Conservation (phyloP, 768 basidiomycete genomes). For the Collybiopsis luxurians region DNA sequence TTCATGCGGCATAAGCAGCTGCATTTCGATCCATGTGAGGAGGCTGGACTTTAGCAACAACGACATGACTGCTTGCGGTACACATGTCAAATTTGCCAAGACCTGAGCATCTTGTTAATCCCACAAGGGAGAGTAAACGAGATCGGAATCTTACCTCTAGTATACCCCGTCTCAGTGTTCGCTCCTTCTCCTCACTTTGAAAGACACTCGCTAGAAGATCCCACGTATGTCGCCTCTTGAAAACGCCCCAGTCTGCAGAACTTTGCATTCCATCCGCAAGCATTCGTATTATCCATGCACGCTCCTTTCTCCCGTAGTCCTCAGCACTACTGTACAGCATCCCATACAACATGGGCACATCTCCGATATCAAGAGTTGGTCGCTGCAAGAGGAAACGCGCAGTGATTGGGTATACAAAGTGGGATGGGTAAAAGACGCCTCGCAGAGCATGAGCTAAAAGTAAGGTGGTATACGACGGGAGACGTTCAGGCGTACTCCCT, state of each 20-base stretch:
- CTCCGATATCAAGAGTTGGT: slow-evolving; percentile 71
- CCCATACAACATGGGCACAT: slow-evolving; percentile 88
- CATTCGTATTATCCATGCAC: slow-evolving; percentile 86
- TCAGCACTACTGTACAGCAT: slow-evolving; percentile 75
- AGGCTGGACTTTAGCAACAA: slow-evolving; percentile 71
- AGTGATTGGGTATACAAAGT: slow-evolving; percentile 84
- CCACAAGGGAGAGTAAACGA: background rate
- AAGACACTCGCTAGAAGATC: slow-evolving; percentile 82
- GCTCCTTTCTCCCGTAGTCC: slow-evolving; percentile 83
- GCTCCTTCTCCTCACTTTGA: slow-evolving; percentile 60
- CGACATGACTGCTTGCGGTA: slow-evolving; percentile 64
- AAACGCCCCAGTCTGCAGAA: slow-evolving; percentile 75
- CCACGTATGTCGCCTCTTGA: slow-evolving; percentile 85
- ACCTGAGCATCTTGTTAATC: slow-evolving; percentile 41
- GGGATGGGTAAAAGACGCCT: slow-evolving; percentile 82
- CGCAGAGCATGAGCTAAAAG: slow-evolving; percentile 81
- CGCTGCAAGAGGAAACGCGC: slow-evolving; percentile 90
- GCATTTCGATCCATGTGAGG: slow-evolving; percentile 82
- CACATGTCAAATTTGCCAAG: slow-evolving; percentile 71
- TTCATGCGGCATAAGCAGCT: slow-evolving; percentile 37
- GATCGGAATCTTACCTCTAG: slow-evolving; percentile 56
- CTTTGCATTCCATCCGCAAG: slow-evolving; percentile 78
- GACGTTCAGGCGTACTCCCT: slow-evolving; percentile 41
- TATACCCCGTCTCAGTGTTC: slow-evolving; percentile 50
- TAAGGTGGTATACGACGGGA: slow-evolving; percentile 79